Conservation (phyloP, 345 rosid species). For the Brassica napus region Da-Ae NC_063446.1:36979001-36979500, state of each 20-base stretch:
- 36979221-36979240: slow-evolving; percentile 23
- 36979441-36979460: slow-evolving; percentile 17
- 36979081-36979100: slow-evolving; percentile 30
- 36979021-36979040: neutral
- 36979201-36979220: slow-evolving; percentile 22
- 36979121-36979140: slow-evolving; percentile 20
- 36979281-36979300: slow-evolving; percentile 40
- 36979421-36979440: slow-evolving; percentile 20
- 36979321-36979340: slow-evolving; percentile 28
- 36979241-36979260: slow-evolving; percentile 33
- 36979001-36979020: slow-evolving; percentile 22
- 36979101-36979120: slow-evolving; percentile 24
- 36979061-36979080: slow-evolving; percentile 3
- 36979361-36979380: slow-evolving; percentile 26
- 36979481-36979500: neutral
- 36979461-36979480: slow-evolving; percentile 16
- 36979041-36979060: slow-evolving; percentile 13
- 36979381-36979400: slow-evolving; percentile 24
- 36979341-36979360: slow-evolving; percentile 19
- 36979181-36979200: neutral
- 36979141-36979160: neutral
- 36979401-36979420: slow-evolving; percentile 40
- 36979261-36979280: slow-evolving; percentile 40
- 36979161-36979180: slow-evolving; percentile 1
- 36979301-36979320: slow-evolving; percentile 24